Evolutionary conservation across 169 alveolate genomes (phyloP).

Genomic region (Miamiensis avidus): DNA sequence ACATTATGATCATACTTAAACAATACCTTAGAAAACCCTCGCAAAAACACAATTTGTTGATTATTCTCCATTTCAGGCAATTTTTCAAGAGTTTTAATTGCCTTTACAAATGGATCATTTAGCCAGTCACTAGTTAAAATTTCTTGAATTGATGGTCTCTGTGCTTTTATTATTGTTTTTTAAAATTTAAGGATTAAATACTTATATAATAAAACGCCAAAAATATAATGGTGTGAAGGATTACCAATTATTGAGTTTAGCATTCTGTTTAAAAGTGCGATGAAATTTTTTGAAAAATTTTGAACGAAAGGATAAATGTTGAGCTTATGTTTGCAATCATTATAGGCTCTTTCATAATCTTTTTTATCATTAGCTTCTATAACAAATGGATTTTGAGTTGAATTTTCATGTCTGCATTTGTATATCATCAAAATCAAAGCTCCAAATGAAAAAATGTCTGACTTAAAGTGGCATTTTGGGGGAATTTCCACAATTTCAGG

Average conservation of each 20-base stretch:
- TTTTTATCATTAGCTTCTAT: neutral
- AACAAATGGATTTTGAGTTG: neutral
- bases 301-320: neutral
- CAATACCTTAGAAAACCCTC: slow-evolving; percentile 1
- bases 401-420: neutral
- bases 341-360: slow-evolving; percentile 2
- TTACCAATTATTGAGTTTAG: neutral
- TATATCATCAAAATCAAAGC: slow-evolving; percentile 5
- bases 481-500: slow-evolving; percentile 22
- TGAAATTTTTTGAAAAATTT: neutral
- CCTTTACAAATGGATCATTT: slow-evolving; percentile 24
- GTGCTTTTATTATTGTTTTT: neutral
- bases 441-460: slow-evolving; percentile 19
- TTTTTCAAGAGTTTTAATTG: slow-evolving; percentile 16
- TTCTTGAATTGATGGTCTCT: slow-evolving; percentile 21
- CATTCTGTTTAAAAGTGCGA: neutral
- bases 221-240: neutral
- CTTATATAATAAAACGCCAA: neutral
- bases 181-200: neutral
- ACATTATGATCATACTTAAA: slow-evolving; percentile 20
- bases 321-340: neutral
- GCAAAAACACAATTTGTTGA: slow-evolving; percentile 7
- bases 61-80: slow-evolving; percentile 9
- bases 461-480: slow-evolving; percentile 8
- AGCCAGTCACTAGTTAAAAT: slow-evolving; percentile 5